Evolutionary conservation across 495 filamentous ascomycete species (phyloP).

Genomic region (Patellaria atrata): DNA sequence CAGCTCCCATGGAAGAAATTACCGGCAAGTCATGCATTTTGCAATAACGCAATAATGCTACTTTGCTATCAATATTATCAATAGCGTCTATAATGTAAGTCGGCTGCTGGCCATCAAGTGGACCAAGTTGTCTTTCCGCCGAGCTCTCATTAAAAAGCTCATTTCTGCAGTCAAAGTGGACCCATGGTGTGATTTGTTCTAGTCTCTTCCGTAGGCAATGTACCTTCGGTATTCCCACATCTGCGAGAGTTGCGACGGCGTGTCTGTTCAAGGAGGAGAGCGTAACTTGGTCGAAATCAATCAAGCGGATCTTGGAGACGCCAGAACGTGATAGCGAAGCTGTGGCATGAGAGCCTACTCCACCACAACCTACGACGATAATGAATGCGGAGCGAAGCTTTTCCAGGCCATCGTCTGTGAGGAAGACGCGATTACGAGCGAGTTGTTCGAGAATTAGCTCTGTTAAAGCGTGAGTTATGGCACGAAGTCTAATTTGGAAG

Average conservation of each 20-base stretch:
- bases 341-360: constrained; percentile 84
- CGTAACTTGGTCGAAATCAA: constrained; percentile 97
- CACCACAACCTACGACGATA: constrained; percentile 82
- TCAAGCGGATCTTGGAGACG: constrained; percentile 68
- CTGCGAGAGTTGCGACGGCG: constrained; percentile 81
- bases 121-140: constrained; percentile 48
- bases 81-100: constrained; percentile 94
- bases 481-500: not conserved
- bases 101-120: constrained; percentile 52
- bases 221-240: constrained; percentile 93
- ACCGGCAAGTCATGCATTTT: constrained; percentile 58
- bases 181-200: constrained; percentile 81
- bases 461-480: constrained; percentile 20
- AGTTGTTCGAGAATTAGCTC: constrained; percentile 93
- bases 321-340: constrained; percentile 81
- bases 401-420: constrained; percentile 62
- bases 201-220: constrained; percentile 62
- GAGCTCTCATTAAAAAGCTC: constrained; percentile 62
- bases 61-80: constrained; percentile 96
- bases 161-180: constrained; percentile 71
- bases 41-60: constrained; percentile 81
- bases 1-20: constrained; percentile 92
- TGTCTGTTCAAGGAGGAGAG: constrained; percentile 88
- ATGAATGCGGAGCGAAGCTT: constrained; percentile 71
- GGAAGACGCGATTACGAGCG: constrained; percentile 85